phyloP scores from a whole-genome alignment of 2,329 filamentous ascomycete species.

The Knoxdaviesia proteae region DNA sequence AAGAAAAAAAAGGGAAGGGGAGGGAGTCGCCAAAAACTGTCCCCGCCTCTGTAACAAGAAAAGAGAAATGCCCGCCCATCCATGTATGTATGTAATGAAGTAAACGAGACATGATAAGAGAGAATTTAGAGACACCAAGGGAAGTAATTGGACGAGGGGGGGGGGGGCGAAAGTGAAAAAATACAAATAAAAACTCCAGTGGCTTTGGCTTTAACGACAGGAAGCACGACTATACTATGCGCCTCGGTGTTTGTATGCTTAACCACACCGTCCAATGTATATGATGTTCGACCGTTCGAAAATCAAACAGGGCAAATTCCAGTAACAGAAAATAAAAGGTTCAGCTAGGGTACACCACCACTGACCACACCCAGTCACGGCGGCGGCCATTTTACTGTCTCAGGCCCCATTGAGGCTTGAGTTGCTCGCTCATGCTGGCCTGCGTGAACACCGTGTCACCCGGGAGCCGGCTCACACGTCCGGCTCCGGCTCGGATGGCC shows the following conservation, averaged over 20 bases:
- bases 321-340: conserved; percentile 3
- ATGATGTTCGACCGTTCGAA: neutral
- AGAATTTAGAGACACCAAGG: too few relatives aligned
- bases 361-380: neutral
- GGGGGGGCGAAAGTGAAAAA: neutral
- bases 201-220: neutral
- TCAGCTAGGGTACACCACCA: conserved; percentile 1
- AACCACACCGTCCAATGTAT: too few relatives aligned
- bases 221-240: neutral
- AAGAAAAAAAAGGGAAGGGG: too few relatives aligned
- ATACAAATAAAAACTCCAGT: neutral
- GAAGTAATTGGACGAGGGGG: too few relatives aligned
- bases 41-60: too few relatives aligned
- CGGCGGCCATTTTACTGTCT: conserved; percentile 15
- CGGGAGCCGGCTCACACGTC: conserved; percentile 69
- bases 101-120: too few relatives aligned
- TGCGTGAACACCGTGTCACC: conserved; percentile 62
- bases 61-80: too few relatives aligned
- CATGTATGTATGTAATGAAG: too few relatives aligned
- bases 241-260: too few relatives aligned
- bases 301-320: conserved; percentile 1
- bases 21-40: too few relatives aligned
- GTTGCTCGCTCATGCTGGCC: conserved; percentile 38
- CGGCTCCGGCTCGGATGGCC: conserved; percentile 63
- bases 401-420: conserved; percentile 40